Base-by-base conservation (phyloP, 208 protist species). In the Spongospora subterranea region DNA sequence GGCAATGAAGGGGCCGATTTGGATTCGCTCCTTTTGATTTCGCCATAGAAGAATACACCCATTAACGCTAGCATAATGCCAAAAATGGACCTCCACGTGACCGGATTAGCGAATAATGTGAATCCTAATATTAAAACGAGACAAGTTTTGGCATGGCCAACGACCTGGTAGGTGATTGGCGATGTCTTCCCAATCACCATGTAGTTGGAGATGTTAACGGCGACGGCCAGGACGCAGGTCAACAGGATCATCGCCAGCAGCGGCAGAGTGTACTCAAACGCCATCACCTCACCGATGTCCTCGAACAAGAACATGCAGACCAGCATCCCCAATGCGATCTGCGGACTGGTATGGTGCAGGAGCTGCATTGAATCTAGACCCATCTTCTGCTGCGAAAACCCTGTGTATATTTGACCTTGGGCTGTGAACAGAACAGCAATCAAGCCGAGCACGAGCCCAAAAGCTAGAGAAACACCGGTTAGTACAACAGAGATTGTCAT, bases 111-210 rank as follows among this genome's bases (percentile, higher is more conserved):
- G 32, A 92, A 91, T 66, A 89, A 54, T 29, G 90, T 82, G 35
- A 91, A 92, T 0, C 91, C 91, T 0, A 90, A 89, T 24, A 92
- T 32, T 0, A 92, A 41, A 0, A 92, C 64, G 0, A 92, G n/a
- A 46, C 77, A 45, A 43, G 91, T 92, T 43, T 92, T 92, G 17
- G 50, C 0, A 90, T 92, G 91, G 17, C 91, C 91, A 17, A 92
- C 88, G 53, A 92, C 91, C 43, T 90, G 91, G 38, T 92, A 92
- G 29, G 91, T 92, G 46, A 92, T 46, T 20, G 88, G 53, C 0
- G 91, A 92, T 46, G 91, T 92, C 46, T 91, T 89, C 45, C 91
- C 82, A 91, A 92, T 91, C 0, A 92, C 40, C 24, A 71, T 38
- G 39, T 89, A 92, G 45, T 76, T 92, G 20, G 91, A 71, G 17